These are phyloP conservation scores for Termitomyces sp. DNA, from an alignment of 768 basidiomycete species.

Conservation along the genomic window DNA sequence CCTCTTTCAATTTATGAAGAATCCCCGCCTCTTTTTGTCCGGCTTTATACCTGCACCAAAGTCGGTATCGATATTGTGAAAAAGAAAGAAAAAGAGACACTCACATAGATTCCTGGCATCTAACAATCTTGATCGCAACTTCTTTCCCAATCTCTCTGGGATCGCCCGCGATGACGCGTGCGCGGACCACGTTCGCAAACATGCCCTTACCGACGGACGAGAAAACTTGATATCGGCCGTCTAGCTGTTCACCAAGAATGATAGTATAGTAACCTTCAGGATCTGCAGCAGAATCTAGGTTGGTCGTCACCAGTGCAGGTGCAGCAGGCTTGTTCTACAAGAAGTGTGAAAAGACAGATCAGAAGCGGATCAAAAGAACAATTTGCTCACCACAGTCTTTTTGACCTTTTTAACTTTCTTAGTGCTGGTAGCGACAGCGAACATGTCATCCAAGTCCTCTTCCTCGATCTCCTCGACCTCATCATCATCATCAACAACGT, in stretches of 20 bases:
- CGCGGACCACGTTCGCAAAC: conserved; percentile 96
- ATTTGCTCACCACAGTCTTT: conserved; percentile 46
- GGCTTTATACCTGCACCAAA: conserved; percentile 75
- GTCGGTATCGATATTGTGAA: too few species aligned
- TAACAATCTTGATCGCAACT: too few species aligned
- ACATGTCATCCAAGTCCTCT: conserved; percentile 95
- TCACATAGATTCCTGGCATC: too few species aligned
- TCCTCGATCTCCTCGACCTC: conserved; percentile 65
- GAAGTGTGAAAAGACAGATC: neutral
- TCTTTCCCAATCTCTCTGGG: conserved; percentile 24
- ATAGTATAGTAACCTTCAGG: conserved; percentile 94
- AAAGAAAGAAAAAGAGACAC: too few species aligned
- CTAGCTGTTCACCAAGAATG: conserved; percentile 91
- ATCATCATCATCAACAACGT: conserved; percentile 43
- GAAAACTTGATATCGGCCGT: conserved; percentile 90
- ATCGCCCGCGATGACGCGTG: conserved; percentile 72
- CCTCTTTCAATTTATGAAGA: conserved; percentile 77
- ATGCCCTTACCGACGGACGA: conserved; percentile 97
- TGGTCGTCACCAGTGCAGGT: conserved; percentile 69
- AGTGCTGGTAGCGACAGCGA: conserved; percentile 52
- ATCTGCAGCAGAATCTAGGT: conserved; percentile 88
- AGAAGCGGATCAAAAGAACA: too few species aligned
- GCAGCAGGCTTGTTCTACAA: conserved; percentile 41
- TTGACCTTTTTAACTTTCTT: conserved; percentile 59
- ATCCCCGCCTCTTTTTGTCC: conserved; percentile 87